Conservation (phyloP, 2,329 filamentous ascomycete genomes). For the Sarocladium strictum region DNA sequence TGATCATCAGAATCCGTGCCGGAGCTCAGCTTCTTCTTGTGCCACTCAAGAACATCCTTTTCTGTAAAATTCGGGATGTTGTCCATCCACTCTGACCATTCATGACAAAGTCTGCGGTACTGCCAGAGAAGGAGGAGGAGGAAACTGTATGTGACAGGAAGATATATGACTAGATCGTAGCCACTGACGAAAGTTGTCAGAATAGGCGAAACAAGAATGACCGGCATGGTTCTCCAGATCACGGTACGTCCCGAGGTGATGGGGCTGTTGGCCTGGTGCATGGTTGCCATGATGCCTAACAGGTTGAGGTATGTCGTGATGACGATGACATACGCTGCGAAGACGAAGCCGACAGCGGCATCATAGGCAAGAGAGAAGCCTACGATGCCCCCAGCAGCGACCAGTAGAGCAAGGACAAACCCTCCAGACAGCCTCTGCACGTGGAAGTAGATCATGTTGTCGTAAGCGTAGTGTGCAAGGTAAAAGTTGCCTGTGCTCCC, state of each 20-base stretch:
- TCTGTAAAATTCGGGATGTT: slow-evolving; percentile 43
- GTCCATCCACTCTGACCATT: slow-evolving; percentile 54
- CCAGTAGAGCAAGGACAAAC: slow-evolving; percentile 32
- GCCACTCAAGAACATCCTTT: slow-evolving; percentile 44
- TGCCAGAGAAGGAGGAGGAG: slow-evolving; percentile 43
- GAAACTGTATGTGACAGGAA: slow-evolving; percentile 47
- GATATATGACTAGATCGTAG: slow-evolving; percentile 50
- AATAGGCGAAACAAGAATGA: slow-evolving; percentile 51
- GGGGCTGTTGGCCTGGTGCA: slow-evolving; percentile 47
- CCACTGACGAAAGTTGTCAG: slow-evolving; percentile 45
- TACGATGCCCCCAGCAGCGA: slow-evolving; percentile 40
- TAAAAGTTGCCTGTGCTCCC: slow-evolving; percentile 59
- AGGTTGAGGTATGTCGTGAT: slow-evolving; percentile 54
- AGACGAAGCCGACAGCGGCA: slow-evolving; percentile 43
- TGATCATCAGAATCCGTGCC: slow-evolving; percentile 8
- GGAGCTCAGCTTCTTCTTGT: slow-evolving; percentile 24
- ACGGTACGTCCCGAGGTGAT: slow-evolving; percentile 52
- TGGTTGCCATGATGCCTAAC: slow-evolving; percentile 47
- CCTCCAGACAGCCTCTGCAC: slow-evolving; percentile 40
- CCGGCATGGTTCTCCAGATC: slow-evolving; percentile 48
- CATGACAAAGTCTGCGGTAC: slow-evolving; percentile 45
- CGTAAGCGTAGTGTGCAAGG: slow-evolving; percentile 34
- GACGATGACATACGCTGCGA: slow-evolving; percentile 52
- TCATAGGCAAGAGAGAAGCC: slow-evolving; percentile 39
- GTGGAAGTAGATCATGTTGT: slow-evolving; percentile 36